Evolutionary conservation across 495 filamentous ascomycete genomes (phyloP).

Genomic region (Tuber aestivum): DNA sequence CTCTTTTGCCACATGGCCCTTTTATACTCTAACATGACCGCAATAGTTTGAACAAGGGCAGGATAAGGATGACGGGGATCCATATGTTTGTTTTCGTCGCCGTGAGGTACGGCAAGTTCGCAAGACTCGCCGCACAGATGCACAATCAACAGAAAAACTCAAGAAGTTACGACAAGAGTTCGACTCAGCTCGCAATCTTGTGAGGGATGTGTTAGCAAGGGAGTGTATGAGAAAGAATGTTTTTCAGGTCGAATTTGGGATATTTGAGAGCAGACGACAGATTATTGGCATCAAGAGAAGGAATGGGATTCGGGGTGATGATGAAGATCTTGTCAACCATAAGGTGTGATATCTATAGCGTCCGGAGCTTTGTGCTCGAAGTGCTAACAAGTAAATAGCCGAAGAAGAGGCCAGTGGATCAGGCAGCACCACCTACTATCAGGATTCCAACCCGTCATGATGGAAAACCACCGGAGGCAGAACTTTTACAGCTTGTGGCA

Average conservation of each 20-base stretch:
- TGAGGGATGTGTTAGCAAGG: conserved; percentile 67
- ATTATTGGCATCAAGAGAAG: conserved; percentile 83
- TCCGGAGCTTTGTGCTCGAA: conserved; percentile 46
- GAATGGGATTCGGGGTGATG: conserved; percentile 80
- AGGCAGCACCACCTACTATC: conserved; percentile 52
- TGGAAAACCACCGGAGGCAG: conserved; percentile 63
- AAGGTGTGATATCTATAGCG: conserved; percentile 56
- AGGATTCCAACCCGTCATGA: conserved; percentile 64
- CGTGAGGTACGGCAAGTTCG: conserved; percentile 89
- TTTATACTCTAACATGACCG: background rate
- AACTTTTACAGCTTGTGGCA: conserved; percentile 70
- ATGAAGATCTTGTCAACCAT: conserved; percentile 91
- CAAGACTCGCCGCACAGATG: conserved; percentile 89
- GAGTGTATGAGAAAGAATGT: conserved; percentile 72
- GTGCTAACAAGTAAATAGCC: conserved; percentile 52
- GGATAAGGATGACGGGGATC: conserved; percentile 91
- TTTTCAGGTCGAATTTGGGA: conserved; percentile 61
- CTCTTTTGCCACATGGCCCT: background rate
- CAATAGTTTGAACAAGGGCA: conserved; percentile 76
- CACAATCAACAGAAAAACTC: conserved; percentile 88
- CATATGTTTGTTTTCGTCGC: conserved; percentile 96
- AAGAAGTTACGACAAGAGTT: conserved; percentile 85
- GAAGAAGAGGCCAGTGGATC: conserved; percentile 52
- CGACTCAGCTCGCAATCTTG: conserved; percentile 77
- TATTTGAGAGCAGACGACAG: conserved; percentile 73